Base-by-base conservation (phyloP, 176 grass and related monocot genomes). In the Pharus latifolius region DNA sequence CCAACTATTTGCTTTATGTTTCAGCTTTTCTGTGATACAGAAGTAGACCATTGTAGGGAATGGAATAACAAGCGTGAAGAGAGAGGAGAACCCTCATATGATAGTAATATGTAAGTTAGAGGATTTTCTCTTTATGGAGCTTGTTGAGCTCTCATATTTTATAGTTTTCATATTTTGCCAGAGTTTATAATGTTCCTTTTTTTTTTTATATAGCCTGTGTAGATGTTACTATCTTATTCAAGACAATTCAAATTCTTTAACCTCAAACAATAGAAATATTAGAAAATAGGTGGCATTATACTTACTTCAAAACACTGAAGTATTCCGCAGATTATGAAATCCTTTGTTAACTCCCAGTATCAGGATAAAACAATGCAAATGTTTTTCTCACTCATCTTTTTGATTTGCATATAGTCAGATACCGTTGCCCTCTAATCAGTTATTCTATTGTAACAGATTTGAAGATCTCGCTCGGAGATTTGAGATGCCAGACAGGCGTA, bases 11-110 rank as follows among this genome's bases (percentile, higher is more conserved):
- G 23, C 45, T 42, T 70, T 70, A 46, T 83, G 49, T 80, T 90
- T 88, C 86, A 97, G 94, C 61, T 97, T 40, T 92, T 90, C 67
- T 92, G 94, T 88, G 94, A 97, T 78, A 85, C 89, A 74, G 89
- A 85, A 73, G 94, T 89, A 74, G 79, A 81, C 70, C 74, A 71
- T 73, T 97, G 89, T 83, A 85, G 84, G 75, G 66, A 92, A 65
- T 97, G 94, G 94, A 92, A 97, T 24, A 69, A 34, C 43, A 90
- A 87, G 35, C 86, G 86, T 34, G 63, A 49, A 11, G 80, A 92
- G 60, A 92, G 77, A 58, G 80, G 75, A 19, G 78, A 92, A 83
- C 75, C 81, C 3, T 56, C 94, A 42, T 92, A 97, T 65, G 70
- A 97, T 44, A 70, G 45, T 56, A 80, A 90, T 80, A 97, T 97